These are phyloP conservation scores for Trifolium fragiferum DNA, from an alignment of 306 rosid genomes.

Conservation along the genomic window DNA sequence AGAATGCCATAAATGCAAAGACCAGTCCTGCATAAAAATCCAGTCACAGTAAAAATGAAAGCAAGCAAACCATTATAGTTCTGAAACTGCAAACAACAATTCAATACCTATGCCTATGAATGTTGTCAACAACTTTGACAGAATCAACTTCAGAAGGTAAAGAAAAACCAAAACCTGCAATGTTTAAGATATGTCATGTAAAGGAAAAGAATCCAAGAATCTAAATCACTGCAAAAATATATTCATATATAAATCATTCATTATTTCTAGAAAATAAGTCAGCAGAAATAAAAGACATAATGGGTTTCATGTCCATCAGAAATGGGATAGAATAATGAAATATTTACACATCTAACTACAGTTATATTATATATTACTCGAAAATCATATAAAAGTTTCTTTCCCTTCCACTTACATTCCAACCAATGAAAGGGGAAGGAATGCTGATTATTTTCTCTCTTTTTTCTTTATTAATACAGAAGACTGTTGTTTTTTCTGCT, in stretches of 20 bases:
- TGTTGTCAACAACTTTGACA: constrained; percentile 47
- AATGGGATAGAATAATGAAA: background rate
- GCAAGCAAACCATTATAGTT: constrained; percentile 17
- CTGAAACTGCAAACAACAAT: constrained; percentile 9
- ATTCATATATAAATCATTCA: constrained; percentile 26
- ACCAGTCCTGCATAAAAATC: constrained; percentile 61
- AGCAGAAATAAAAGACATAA: background rate
- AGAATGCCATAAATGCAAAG: constrained; percentile 72
- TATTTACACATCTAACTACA: background rate
- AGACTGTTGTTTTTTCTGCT: background rate
- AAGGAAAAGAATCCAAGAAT: constrained; percentile 25
- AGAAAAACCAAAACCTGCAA: constrained; percentile 63
- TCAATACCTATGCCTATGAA: constrained; percentile 68
- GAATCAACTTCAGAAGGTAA: constrained; percentile 62
- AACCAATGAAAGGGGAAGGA: constrained; percentile 3
- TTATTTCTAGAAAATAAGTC: constrained; percentile 23
- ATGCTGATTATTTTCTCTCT: background rate
- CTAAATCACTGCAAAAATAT: constrained; percentile 30
- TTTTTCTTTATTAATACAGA: constrained; percentile 7
- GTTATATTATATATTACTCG: background rate
- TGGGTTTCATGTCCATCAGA: background rate
- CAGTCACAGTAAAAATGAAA: constrained; percentile 29
- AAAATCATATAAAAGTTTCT: background rate
- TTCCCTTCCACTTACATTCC: background rate
- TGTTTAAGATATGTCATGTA: constrained; percentile 21